phyloP scores from a whole-genome alignment of 148 eudicot species.

The Rhododendron ferrugineum region DNA sequence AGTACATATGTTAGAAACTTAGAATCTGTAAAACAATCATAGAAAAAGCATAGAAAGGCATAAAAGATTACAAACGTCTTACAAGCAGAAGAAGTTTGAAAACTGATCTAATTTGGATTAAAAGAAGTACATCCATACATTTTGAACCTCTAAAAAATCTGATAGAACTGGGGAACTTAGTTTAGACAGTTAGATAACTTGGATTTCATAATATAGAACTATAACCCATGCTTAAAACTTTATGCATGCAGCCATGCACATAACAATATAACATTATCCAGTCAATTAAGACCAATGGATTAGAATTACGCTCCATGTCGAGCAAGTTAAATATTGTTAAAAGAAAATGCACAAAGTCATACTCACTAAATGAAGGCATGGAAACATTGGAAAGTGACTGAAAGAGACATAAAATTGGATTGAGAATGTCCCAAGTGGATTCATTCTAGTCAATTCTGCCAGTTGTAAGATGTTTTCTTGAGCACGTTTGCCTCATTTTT shows the following conservation, averaged over 20 bases:
- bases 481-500: background rate
- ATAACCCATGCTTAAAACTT: background rate
- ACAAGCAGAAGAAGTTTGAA: background rate
- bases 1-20: too few species aligned
- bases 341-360: background rate
- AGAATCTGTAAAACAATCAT: too few species aligned
- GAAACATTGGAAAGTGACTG: background rate
- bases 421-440: background rate
- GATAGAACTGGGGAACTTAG: background rate
- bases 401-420: background rate
- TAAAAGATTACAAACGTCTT: background rate
- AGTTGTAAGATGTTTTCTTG: background rate
- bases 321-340: background rate
- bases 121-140: background rate
- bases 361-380: background rate
- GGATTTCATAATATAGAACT: background rate
- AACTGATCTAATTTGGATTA: background rate
- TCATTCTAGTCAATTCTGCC: background rate
- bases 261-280: background rate
- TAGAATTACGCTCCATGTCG: background rate
- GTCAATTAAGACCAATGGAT: background rate
- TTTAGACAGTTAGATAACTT: background rate
- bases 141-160: background rate
- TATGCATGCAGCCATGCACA: background rate
- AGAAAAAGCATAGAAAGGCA: background rate